These are phyloP conservation scores for Aspergillus biplanus DNA, from an alignment of 495 filamentous ascomycete genomes.

Conservation along the genomic window DNA sequence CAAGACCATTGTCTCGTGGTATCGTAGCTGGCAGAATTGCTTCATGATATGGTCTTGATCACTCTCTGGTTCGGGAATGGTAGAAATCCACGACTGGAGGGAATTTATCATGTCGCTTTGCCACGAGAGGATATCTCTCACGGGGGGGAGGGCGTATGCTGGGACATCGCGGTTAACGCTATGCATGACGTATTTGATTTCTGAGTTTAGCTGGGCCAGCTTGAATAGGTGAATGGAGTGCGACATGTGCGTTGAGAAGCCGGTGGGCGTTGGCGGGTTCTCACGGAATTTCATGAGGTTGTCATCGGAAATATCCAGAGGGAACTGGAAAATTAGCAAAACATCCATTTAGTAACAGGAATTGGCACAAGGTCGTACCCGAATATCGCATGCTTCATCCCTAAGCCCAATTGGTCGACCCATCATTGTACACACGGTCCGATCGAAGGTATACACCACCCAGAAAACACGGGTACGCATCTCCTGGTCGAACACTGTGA, in stretches of 20 bases:
- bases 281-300: constrained; percentile 22
- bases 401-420: constrained; percentile 52
- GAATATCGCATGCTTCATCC: constrained; percentile 53
- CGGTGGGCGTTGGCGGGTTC: constrained; percentile 7
- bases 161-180: constrained; percentile 44
- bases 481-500: constrained; percentile 48
- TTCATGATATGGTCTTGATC: constrained; percentile 27
- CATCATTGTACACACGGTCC: constrained; percentile 53
- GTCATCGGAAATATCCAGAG: constrained; percentile 36
- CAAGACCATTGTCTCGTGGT: constrained; percentile 49
- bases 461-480: constrained; percentile 54
- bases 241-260: constrained; percentile 40
- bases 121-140: constrained; percentile 44
- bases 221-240: constrained; percentile 49
- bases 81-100: constrained; percentile 36
- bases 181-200: constrained; percentile 54
- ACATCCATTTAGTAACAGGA: neutral
- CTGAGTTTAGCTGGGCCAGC: constrained; percentile 47
- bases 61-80: constrained; percentile 30
- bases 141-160: constrained; percentile 42
- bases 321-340: constrained; percentile 26
- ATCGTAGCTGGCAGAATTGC: constrained; percentile 40
- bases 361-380: constrained; percentile 30
- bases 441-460: constrained; percentile 51
- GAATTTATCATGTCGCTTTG: constrained; percentile 41